These are phyloP conservation scores for Alternaria metachromatica DNA, from an alignment of 2,329 filamentous ascomycete genomes.

Conservation along the genomic window DNA sequence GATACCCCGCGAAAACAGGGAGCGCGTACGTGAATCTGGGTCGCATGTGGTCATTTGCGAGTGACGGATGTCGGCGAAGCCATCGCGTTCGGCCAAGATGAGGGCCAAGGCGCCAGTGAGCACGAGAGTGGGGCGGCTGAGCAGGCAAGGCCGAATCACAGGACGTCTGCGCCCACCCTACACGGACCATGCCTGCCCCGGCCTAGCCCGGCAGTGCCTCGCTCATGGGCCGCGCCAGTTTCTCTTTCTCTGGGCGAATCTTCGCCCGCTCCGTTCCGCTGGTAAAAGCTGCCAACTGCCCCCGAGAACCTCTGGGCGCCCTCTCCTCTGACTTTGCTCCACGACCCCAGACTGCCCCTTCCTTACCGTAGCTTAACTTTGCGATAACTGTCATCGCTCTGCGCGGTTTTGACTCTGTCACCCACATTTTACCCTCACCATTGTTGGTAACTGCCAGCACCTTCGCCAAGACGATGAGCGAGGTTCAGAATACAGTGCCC, in stretches of 20 bases:
- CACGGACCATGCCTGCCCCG: background rate
- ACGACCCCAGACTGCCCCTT: slow-evolving; percentile 8
- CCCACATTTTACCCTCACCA: background rate
- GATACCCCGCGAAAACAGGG: background rate
- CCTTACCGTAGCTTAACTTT: background rate
- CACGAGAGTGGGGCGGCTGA: background rate
- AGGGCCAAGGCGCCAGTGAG: slow-evolving; percentile 3
- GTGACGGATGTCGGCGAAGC: background rate
- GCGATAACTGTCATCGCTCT: slow-evolving; percentile 4
- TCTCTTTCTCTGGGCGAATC: slow-evolving; percentile 9
- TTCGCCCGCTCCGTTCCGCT: slow-evolving; percentile 12
- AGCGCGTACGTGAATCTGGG: background rate
- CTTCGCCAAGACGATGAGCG: slow-evolving; percentile 23
- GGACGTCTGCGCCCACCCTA: background rate
- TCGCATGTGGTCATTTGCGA: slow-evolving; percentile 1
- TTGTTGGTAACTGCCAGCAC: background rate
- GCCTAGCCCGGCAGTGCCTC: background rate
- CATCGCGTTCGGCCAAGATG: slow-evolving; percentile 1
- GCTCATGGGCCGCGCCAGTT: background rate
- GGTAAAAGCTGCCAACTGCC: slow-evolving; percentile 3
- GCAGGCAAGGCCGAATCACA: background rate
- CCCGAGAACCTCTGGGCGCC: slow-evolving; percentile 14
- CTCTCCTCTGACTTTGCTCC: slow-evolving; percentile 12
- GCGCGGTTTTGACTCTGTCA: background rate
- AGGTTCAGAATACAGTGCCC: slow-evolving; percentile 28